Conservation (phyloP, 1,284 basidiomycete genomes). For the Microbotryum scabiosae region DNA sequence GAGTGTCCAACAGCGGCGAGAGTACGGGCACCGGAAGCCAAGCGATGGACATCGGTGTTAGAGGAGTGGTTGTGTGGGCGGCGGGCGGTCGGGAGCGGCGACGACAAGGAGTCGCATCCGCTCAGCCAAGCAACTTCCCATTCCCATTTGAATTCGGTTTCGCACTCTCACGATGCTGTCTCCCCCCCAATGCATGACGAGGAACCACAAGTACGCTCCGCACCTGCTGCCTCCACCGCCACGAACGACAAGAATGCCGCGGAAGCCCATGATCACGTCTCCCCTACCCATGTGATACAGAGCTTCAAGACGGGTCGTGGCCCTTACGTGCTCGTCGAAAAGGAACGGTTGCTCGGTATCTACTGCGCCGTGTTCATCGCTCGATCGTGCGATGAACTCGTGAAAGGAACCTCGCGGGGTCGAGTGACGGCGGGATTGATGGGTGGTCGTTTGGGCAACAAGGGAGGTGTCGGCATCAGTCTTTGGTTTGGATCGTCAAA, state of each 20-base stretch:
- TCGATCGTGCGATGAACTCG: conserved; percentile 42
- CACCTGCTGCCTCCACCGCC: too few relatives aligned
- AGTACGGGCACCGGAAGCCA: conserved; percentile 16
- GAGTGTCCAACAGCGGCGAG: conserved; percentile 29
- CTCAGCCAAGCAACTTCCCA: too few relatives aligned
- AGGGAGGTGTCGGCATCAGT: conserved; percentile 74
- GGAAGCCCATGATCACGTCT: too few relatives aligned
- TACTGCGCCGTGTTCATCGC: conserved; percentile 50
- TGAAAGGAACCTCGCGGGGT: conserved; percentile 44
- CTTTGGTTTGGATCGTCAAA: conserved; percentile 63
- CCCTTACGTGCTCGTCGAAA: conserved; percentile 68
- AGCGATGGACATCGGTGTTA: conserved; percentile 39
- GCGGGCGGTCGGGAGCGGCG: background rate
- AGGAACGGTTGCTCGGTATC: conserved; percentile 81
- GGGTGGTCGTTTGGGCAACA: conserved; percentile 66
- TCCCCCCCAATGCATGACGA: too few relatives aligned
- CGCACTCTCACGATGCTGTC: too few relatives aligned
- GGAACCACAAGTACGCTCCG: too few relatives aligned
- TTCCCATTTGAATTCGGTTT: too few relatives aligned
- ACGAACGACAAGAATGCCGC: too few relatives aligned
- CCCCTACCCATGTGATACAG: background rate
- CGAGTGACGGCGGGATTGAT: conserved; percentile 77
- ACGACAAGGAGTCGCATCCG: background rate
- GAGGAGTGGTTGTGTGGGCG: conserved; percentile 40
- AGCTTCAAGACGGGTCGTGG: conserved; percentile 1